Conservation (phyloP, 2,329 filamentous ascomycete species). For the Xylaria sp. region DNA sequence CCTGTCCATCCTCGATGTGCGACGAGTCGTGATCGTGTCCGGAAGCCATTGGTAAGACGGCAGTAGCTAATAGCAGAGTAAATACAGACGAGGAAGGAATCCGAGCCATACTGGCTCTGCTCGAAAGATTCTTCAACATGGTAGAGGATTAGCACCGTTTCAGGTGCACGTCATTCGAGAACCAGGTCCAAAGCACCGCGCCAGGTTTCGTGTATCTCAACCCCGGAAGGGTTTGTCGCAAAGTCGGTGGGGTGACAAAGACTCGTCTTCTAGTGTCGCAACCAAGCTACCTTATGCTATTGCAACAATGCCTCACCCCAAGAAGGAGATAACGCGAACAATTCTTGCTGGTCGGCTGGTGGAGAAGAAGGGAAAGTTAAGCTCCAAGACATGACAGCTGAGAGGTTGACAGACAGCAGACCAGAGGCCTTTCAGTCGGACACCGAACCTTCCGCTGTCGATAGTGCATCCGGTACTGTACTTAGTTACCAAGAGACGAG, state of each 20-base stretch:
- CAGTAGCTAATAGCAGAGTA: conserved; percentile 39
- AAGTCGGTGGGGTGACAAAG: neutral
- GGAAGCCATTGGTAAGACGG: conserved; percentile 46
- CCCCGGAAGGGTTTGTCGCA: conserved; percentile 25
- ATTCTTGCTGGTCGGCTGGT: neutral
- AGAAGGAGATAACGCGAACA: neutral
- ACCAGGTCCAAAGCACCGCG: neutral
- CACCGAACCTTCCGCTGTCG: conserved; percentile 1
- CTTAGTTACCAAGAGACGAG: neutral
- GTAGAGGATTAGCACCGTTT: conserved; percentile 30
- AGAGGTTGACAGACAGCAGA: neutral
- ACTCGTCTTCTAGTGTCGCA: neutral
- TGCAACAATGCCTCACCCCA: conserved; percentile 17
- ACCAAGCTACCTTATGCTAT: neutral
- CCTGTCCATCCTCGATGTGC: conserved; percentile 74
- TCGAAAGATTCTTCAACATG: conserved; percentile 32
- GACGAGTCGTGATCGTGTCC: conserved; percentile 63
- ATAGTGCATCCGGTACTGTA: neutral
- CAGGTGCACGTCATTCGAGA: conserved; percentile 29
- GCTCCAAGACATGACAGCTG: neutral
- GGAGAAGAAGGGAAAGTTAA: neutral
- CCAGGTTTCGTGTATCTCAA: conserved; percentile 19
- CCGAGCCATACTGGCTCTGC: conserved; percentile 34
- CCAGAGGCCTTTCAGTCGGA: conserved; percentile 1
- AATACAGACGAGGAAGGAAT: conserved; percentile 35